Conservation (phyloP, 208 protist species). For the Leptomonas seymouri region DNA sequence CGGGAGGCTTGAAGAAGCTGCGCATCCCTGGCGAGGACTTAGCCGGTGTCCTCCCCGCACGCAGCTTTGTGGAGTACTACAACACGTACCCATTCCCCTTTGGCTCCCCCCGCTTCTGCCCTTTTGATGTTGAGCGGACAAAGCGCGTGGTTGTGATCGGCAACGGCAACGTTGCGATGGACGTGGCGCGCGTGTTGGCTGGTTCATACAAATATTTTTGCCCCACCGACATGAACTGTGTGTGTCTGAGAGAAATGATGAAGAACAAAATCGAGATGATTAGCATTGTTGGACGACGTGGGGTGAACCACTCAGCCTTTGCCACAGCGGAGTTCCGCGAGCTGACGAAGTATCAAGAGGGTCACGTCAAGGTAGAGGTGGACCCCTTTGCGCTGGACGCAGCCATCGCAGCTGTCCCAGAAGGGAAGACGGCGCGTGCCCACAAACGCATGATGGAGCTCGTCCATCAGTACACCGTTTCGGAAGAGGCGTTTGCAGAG, state of each 20-base stretch:
- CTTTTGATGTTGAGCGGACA: conserved; percentile 62
- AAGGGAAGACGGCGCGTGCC: conserved; percentile 51
- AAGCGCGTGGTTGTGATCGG: conserved; percentile 76
- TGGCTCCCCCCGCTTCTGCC: conserved; percentile 74
- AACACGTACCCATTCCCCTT: conserved; percentile 94
- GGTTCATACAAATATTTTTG: conserved; percentile 74
- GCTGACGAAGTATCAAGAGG: conserved; percentile 73
- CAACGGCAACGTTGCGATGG: conserved; percentile 97
- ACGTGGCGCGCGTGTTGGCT: conserved; percentile 92
- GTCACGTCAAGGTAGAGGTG: conserved; percentile 62
- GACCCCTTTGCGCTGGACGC: conserved; percentile 69
- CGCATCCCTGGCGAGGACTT: conserved; percentile 85
- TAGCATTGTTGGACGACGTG: conserved; percentile 87
- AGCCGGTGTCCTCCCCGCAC: conserved; percentile 77
- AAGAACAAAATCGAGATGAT: conserved; percentile 73
- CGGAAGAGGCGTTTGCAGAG: conserved; percentile 12
- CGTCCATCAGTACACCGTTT: conserved; percentile 44
- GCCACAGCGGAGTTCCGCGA: conserved; percentile 97
- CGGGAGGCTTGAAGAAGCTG: conserved; percentile 68
- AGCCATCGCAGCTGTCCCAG: conserved; percentile 33
- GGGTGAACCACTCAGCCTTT: conserved; percentile 91
- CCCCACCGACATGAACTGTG: conserved; percentile 91
- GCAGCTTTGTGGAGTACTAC: conserved; percentile 96
- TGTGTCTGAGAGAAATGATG: conserved; percentile 82
- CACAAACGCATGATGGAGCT: conserved; percentile 87